Evolutionary conservation across 31 red algal species (phyloP).

Genomic region (Endocladia muricata): DNA sequence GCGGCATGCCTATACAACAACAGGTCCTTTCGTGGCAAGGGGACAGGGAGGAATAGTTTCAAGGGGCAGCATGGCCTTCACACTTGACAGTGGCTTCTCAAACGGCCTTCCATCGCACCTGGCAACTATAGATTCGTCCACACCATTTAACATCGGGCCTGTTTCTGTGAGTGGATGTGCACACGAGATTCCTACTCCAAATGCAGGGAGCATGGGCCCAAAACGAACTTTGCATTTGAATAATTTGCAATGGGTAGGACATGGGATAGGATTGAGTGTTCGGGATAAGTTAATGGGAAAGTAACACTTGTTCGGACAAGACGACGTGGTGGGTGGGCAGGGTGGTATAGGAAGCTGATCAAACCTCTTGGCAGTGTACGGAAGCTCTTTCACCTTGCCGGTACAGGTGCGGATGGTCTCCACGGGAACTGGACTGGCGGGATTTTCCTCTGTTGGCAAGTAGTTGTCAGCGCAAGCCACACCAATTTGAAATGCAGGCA

Average conservation of each 20-base stretch:
- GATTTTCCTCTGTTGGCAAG: background rate
- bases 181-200: background rate
- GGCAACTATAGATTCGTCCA: background rate
- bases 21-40: background rate
- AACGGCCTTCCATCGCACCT: background rate
- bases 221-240: background rate
- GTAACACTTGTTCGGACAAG: background rate
- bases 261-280: background rate
- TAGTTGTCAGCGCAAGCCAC: background rate
- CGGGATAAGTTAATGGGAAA: background rate
- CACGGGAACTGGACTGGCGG: background rate
- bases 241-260: background rate
- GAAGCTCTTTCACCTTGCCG: background rate
- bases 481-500: background rate
- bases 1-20: no score
- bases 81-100: background rate
- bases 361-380: background rate
- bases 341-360: background rate
- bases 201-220: background rate
- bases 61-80: background rate
- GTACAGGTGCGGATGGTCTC: background rate
- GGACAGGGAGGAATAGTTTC: background rate
- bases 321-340: background rate
- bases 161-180: background rate
- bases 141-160: background rate